Evolutionary conservation across 2,329 filamentous ascomycete genomes (phyloP).

Genomic region (Fusarium pseudonygamai): DNA sequence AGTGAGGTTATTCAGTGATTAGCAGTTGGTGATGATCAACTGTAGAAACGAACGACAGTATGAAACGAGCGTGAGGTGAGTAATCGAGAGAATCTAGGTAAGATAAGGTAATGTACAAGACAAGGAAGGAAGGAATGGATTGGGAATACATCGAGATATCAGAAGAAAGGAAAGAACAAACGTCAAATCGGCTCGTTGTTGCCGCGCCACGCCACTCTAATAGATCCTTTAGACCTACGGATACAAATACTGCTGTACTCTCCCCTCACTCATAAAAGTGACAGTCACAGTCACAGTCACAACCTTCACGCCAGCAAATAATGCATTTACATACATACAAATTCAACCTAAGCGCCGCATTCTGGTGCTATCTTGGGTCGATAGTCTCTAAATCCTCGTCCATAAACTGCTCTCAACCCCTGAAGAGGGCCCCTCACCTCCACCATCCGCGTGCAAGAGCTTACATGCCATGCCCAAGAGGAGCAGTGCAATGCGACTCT

Average conservation of each 20-base stretch:
- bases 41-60: background rate
- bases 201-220: slow-evolving; percentile 12
- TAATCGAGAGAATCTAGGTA: background rate
- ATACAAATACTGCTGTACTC: background rate
- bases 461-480: slow-evolving; percentile 14
- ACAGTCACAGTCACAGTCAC: background rate
- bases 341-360: slow-evolving; percentile 12
- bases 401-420: slow-evolving; percentile 1
- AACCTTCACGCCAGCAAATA: background rate
- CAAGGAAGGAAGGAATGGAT: background rate
- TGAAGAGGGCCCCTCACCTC: slow-evolving; percentile 13
- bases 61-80: background rate
- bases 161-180: slow-evolving; percentile 5
- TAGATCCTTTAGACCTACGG: background rate
- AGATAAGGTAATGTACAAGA: background rate
- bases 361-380: slow-evolving; percentile 17
- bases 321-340: background rate
- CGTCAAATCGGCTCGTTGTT: slow-evolving; percentile 9
- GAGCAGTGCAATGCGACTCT: slow-evolving; percentile 16
- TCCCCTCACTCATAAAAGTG: background rate
- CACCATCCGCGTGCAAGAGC: background rate
- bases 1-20: background rate
- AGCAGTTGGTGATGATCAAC: background rate
- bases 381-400: slow-evolving; percentile 14
- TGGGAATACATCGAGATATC: background rate